Base-by-base conservation (phyloP, 768 basidiomycete genomes). In the Coprinopsis strossmayeri region DNA sequence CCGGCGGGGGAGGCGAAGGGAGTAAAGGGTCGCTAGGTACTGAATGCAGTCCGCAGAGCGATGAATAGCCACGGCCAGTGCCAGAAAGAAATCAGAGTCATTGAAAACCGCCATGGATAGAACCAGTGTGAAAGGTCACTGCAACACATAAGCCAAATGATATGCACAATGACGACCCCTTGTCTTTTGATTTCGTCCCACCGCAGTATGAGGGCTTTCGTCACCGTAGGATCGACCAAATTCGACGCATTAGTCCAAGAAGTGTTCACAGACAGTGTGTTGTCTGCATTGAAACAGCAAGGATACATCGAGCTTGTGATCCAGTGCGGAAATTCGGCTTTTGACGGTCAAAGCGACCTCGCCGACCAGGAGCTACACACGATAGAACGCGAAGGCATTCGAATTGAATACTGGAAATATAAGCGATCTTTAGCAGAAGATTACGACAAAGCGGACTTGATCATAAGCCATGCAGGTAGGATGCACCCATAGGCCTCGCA, bases 391-490 rank as follows among this genome's bases (percentile, higher is more conserved):
- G 59, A 69, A 4, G 80, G 76, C 0, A 46, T 91, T 21, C 54
- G 62, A 15, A 70, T 94, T 42, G 76, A 85, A 55, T 65, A 82
- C 28, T 87, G 85, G 77, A 76, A 69, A 54, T 94, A 87, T 70
- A 87, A 84, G 60, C 72, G 82, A 7, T 79, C 84, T 18, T 71
- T 97, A 51, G 71, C 80, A 46, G 74, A 71, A 3, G 78, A 84
- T 34, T 84, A 85, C 50, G 68, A 71, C 27, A 68, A 61, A 17
- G 83, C 87, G 40, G 84, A 91, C 60, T 66, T 93, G 43, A 77
- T 99, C 45, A 86, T 99, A 32, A 89, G 91, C 56, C 95, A 98
- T 73, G 95, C 92, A 60, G 95, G 95, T 92, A 60, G 55, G 78
- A 59, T 34, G 40, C 7, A 42, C 40, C 24, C 21, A 34, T 38